phyloP scores from a whole-genome alignment of 805 yeast genomes.

The Candida broadrunensis region DNA sequence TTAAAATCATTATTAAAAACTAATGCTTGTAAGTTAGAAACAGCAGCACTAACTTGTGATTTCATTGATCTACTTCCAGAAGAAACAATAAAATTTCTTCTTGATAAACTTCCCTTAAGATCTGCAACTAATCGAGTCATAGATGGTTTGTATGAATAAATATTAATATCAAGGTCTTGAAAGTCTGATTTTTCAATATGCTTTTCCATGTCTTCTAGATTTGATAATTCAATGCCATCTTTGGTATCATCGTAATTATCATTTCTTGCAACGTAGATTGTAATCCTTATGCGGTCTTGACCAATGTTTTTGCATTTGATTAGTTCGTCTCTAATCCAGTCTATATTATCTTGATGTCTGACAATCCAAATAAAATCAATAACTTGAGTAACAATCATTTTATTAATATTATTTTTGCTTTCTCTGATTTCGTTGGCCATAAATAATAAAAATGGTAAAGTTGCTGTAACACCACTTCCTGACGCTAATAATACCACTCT shows the following conservation, averaged over 20 bases:
- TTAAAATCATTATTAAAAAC: constrained; percentile 26
- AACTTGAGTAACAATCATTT: constrained; percentile 12
- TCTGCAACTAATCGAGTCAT: constrained; percentile 14
- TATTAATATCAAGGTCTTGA: constrained; percentile 5
- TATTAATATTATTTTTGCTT: constrained; percentile 5
- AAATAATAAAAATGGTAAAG: constrained; percentile 40
- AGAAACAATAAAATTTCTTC: constrained; percentile 39
- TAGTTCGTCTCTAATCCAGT: constrained; percentile 41
- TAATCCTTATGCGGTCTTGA: constrained; percentile 23
- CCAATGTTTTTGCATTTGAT: constrained; percentile 20
- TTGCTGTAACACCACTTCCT: constrained; percentile 54
- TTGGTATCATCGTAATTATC: background rate
- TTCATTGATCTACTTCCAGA: constrained; percentile 47
- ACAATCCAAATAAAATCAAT: constrained; percentile 48
- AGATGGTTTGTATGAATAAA: constrained; percentile 19
- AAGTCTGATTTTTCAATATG: constrained; percentile 1
- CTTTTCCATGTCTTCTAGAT: constrained; percentile 4
- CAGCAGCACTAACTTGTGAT: constrained; percentile 33
- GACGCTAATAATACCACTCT: constrained; percentile 40
- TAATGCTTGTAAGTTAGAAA: constrained; percentile 37
- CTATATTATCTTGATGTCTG: constrained; percentile 24
- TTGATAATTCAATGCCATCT: background rate
- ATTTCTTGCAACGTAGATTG: constrained; percentile 18
- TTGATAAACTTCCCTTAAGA: constrained; percentile 12
- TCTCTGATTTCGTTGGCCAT: constrained; percentile 15